A percentile compares a stretch with the other conserved stretches of the same genome.
Evolutionary conservation across 331 rosid species (phyloP).

Genomic region (Stylosanthes scabra): DNA sequence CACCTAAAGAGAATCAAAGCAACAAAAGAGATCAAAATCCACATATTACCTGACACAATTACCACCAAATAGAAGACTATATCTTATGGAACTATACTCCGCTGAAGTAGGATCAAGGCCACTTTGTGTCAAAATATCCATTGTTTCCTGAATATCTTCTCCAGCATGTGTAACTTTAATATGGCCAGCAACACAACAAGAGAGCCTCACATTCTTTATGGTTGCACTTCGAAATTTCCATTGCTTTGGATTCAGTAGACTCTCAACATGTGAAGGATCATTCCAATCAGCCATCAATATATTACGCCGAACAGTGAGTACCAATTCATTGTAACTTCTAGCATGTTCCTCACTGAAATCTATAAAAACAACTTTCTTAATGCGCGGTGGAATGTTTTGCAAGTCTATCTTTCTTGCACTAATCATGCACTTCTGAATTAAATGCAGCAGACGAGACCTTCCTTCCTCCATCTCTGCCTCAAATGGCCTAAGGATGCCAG

Average conservation of each 20-base stretch:
- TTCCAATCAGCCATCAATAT: conserved; percentile 99
- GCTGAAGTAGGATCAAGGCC: conserved; percentile 77
- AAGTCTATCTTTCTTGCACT: conserved; percentile 92
- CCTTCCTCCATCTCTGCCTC: conserved; percentile 99
- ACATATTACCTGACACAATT: conserved; percentile 74
- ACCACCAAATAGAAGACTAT: conserved; percentile 77
- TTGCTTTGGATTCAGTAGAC: conserved; percentile 91
- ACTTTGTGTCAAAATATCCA: conserved; percentile 79
- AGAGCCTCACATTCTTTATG: conserved; percentile 81
- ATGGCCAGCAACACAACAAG: conserved; percentile 98
- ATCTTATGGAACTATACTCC: conserved; percentile 75
- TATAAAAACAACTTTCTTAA: conserved; percentile 66
- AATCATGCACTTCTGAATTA: conserved; percentile 86
- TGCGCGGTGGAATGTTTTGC: conserved; percentile 88
- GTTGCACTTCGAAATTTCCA: conserved; percentile 88
- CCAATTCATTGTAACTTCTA: conserved; percentile 88
- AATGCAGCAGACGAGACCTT: conserved; percentile 71
- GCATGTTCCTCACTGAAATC: conserved; percentile 91
- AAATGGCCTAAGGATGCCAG: conserved; percentile 93
- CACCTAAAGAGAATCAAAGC: conserved; percentile 18
- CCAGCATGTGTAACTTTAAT: conserved; percentile 96
- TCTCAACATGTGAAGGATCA: conserved; percentile 95
- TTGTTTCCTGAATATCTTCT: conserved; percentile 97
- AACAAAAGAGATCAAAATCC: conserved; percentile 38
- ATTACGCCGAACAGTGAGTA: conserved; percentile 91